Base-by-base conservation (phyloP, 1,139 yeast species). In the Pichia sp. region DNA sequence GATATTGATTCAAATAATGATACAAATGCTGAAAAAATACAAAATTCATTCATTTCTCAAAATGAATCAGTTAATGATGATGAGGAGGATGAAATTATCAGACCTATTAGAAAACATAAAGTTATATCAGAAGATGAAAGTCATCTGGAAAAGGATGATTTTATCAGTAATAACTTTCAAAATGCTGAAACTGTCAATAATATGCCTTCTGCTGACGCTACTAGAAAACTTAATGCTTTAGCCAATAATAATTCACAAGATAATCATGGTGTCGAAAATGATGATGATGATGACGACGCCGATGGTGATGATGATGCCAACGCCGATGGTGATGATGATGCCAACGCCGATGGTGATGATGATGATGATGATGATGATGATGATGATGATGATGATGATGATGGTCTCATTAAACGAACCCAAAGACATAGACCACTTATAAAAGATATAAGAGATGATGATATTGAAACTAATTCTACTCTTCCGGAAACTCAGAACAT, bases 21-120 rank as follows among this genome's bases (percentile, higher is more conserved):
- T 5, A 41, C 38, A 11, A 27, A 28, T 26, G 28, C n/a, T 25
- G 40, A 43, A 7, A 18, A 18, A 18, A 18, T 18, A 18, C 18
- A 18, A 18, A 18, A 18, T 18, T 18, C 18, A 18, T 18, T 18
- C 18, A 18, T 18, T 18, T 18, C 18, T 18, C 18, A 18, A 18
- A 18, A 18, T 18, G 35, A 30, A 25, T 47, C 36, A 3, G 42
- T 43, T 26, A 47, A 42, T 9, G 42, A 39, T 3, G 47, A 49
- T 28, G 40, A 42, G n/a, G 48, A 51, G n/a, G 46, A 48, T 37
- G 43, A 45, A 31, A 38, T 46, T 5, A 10, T 46, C 28, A 45
- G 26, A 40, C 31, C 31, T 28, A 6, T 33, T 3, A 34, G 30
- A 44, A 26, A 39, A 26, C 10, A 3, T 11, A 44, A 30, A 30